Base-by-base conservation (phyloP, 768 basidiomycete species). In the Zangia roseola region DNA sequence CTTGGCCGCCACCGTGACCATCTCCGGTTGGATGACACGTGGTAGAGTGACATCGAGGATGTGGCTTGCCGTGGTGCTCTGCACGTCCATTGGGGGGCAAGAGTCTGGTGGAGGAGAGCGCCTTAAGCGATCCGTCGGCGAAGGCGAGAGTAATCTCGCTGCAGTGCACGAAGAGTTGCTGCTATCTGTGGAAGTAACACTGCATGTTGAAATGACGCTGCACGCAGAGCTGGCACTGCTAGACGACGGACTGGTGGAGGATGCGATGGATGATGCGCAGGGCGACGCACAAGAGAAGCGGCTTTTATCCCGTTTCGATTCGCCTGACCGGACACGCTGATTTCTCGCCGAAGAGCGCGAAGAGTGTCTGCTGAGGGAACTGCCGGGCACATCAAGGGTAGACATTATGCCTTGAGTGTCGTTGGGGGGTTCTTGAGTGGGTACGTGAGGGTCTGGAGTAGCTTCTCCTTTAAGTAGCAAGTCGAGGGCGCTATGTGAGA, bases 1-100 rank as follows among this genome's bases (percentile, higher is more conserved):
- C 61, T 81, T 81, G 36, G 78, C 82, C 28, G 74, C 75, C 40
- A 84, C 75, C 5, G 81, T 84, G 23, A 84, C 79, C 82, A 84
- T 84, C 59, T 84, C 82, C 13, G 79, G 74, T 54, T 73, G 64
- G 38, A 78, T 75, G 10, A 68, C 67, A 40, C 65, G 58, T 9
- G 81, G 80, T 12, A 84, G 74, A 36, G 64, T 64, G 13, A 82
- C 77, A 24, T 69, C 69, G n/a, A 83, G 63, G 5, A 66, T 73
- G 62, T 83, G 73, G 50, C 59, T 67, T 25, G 60, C 52, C 6
- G 62, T 50, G 19, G 74, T 74, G 40, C 75, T 71, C 35, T 70
- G 65, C 40, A 78, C 61, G n/a, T 68, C 54, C 72, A 82, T 75
- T 20, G 69, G 66, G 31, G 81, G 79, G 47, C 63, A 65, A 9